Evolutionary conservation across 192 early-diverging fungal genomes (phyloP), one percentile per base, ranked within the genome.

Genomic region (Rhizoclosmatium sp.): DNA sequence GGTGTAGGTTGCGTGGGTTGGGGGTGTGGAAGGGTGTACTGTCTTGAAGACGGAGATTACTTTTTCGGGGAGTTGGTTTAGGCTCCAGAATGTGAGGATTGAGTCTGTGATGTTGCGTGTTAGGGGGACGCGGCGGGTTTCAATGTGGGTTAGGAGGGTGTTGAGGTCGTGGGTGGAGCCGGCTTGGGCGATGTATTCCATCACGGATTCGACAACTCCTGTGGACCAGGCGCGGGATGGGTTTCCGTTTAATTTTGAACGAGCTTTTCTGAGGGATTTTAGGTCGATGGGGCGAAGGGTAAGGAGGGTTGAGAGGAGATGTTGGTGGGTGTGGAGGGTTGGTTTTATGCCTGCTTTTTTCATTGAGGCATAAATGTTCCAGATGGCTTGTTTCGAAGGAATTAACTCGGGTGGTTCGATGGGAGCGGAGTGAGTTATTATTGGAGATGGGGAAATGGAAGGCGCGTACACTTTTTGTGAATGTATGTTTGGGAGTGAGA

Each of bases 181-280:
- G 39, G 16, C 23, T 72, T 72, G 49, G 19, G 70, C 49, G 5
- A 72, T 59, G 4, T 7, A 47, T 41, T 54, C 70, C 54, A 72
- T 41, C 9, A 45, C 70, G 9, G 70, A 47, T 45, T 72, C 70
- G 58, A 72, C 56, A 2, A 51, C 48, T 10, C n/a, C 16, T 2
- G 39, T 23, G 39, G 19, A 23, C 70, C 70, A 72, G 19, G n/a
- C 19, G 5, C 12, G 16, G 41, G 47, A 72, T 58, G 56, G 16
- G 16, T 72, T 21, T 14, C 70, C 70, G 56, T 23, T 10, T 23
- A 72, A 42, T 59, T 72, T 72, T 7, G 49, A 21, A 7, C 70
- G 47, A 14, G 70, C 70, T 41, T 72, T 72, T 21, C 70, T 51
- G 10, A 72, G 16, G 23, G 70, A 47, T 47, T 72, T 72, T 14